phyloP scores from a whole-genome alignment of 2,329 filamentous ascomycete genomes.

The Pseudogymnoascus sp. region DNA sequence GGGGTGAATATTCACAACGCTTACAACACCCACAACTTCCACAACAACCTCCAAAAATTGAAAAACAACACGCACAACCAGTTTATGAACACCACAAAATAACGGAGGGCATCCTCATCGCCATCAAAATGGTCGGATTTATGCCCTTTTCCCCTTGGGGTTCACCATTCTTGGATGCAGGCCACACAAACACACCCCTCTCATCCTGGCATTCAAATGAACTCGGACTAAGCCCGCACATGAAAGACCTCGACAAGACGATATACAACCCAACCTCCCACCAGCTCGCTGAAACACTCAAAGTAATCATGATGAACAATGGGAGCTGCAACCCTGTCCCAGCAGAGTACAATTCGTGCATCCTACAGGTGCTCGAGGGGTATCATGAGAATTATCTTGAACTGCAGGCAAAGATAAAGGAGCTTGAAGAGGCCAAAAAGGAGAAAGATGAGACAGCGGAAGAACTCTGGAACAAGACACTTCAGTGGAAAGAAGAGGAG shows the following conservation, averaged over 20 bases:
- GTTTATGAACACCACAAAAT: not conserved
- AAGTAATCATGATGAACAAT: conserved; percentile 29
- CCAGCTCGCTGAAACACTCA: conserved; percentile 27
- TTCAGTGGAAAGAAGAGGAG: conserved; percentile 25
- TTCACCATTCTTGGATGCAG: conserved; percentile 7
- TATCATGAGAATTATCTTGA: conserved; percentile 23
- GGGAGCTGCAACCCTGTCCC: conserved; percentile 22
- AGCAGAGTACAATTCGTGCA: conserved; percentile 26
- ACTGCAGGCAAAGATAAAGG: conserved; percentile 18
- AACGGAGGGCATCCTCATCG: not conserved
- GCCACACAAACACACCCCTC: conserved; percentile 10
- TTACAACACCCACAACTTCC: not conserved
- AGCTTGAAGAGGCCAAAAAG: conserved; percentile 22
- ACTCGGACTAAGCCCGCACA: conserved; percentile 17
- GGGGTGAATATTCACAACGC: not conserved
- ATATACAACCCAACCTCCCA: conserved; percentile 26
- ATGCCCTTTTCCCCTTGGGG: not conserved
- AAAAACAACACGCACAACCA: not conserved
- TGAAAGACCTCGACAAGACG: conserved; percentile 21
- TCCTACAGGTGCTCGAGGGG: conserved; percentile 27
- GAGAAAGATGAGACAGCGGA: conserved; percentile 20
- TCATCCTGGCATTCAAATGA: not conserved
- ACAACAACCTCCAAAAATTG: not conserved
- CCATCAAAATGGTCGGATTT: not conserved
- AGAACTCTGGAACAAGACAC: conserved; percentile 15